Evolutionary conservation across 176 grass and related monocot genomes (phyloP).

Genomic region (Juncus inflexus): DNA sequence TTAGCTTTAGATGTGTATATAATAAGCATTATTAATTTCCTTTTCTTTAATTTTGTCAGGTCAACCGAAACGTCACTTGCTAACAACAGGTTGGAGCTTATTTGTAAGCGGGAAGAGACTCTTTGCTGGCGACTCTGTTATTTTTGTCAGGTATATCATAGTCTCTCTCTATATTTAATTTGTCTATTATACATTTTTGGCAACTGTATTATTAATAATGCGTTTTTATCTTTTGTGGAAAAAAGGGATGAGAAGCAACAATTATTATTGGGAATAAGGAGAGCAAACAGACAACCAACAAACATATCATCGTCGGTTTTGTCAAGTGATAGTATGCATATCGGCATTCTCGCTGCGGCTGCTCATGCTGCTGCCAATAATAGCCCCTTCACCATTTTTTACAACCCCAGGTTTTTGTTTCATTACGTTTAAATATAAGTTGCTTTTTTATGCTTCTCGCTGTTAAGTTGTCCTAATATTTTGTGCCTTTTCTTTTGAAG

Average conservation of each 20-base stretch:
- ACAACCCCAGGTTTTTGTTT: constrained; percentile 75
- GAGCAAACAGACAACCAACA: constrained; percentile 77
- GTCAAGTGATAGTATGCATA: constrained; percentile 99
- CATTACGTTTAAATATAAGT: constrained; percentile 7
- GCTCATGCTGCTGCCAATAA: constrained; percentile 92
- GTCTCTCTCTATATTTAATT: neutral
- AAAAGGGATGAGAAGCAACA: constrained; percentile 94
- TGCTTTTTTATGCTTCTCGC: neutral
- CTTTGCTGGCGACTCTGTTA: constrained; percentile 95
- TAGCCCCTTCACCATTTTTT: constrained; percentile 97
- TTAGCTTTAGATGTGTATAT: neutral
- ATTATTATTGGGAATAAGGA: constrained; percentile 82
- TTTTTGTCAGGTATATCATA: constrained; percentile 82
- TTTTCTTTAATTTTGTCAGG: constrained; percentile 45
- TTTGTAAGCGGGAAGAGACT: constrained; percentile 94
- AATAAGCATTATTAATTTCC: neutral
- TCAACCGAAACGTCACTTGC: constrained; percentile 92
- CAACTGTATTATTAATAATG: constrained; percentile 12
- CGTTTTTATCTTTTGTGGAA: constrained; percentile 9
- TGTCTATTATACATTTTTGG: neutral
- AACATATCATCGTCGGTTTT: constrained; percentile 95
- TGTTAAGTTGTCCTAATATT: neutral
- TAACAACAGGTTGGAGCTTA: constrained; percentile 97
- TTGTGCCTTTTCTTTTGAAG: constrained; percentile 35
- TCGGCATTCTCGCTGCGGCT: constrained; percentile 96